Conservation (phyloP, 495 filamentous ascomycete genomes). For the Thermothielavioides terrestris region DNA sequence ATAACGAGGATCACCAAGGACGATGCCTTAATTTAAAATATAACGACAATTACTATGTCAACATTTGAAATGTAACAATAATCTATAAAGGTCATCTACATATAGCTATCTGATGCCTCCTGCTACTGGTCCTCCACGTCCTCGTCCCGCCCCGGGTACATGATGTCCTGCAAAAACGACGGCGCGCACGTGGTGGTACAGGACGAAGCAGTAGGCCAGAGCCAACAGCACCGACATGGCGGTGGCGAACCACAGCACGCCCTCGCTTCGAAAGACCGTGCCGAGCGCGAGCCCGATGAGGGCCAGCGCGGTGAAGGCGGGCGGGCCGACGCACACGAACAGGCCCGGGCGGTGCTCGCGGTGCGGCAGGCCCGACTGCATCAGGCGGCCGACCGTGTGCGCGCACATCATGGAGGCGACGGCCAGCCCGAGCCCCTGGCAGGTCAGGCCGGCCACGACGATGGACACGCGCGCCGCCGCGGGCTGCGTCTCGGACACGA, state of each 20-base stretch:
- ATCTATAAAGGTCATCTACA: not conserved
- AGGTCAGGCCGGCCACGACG: constrained; percentile 42
- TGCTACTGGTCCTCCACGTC: constrained; percentile 36
- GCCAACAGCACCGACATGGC: constrained; percentile 49
- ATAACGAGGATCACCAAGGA: no score
- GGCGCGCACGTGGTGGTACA: constrained; percentile 45
- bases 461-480: constrained; percentile 32
- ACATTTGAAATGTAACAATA: no score
- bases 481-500: constrained; percentile 39
- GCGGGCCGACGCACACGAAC: constrained; percentile 64
- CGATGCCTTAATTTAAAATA: no score
- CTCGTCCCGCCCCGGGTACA: constrained; percentile 57
- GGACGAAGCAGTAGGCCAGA: constrained; percentile 49
- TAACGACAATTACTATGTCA: no score
- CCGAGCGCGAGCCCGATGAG: constrained; percentile 43
- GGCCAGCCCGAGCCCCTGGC: constrained; percentile 45
- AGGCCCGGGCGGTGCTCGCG: constrained; percentile 48
- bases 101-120: not conserved
- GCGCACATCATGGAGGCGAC: constrained; percentile 48
- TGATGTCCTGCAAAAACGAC: constrained; percentile 46
- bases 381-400: constrained; percentile 53
- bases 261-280: constrained; percentile 32
- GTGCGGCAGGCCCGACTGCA: constrained; percentile 48
- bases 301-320: constrained; percentile 49
- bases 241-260: constrained; percentile 38